phyloP scores from a whole-genome alignment of 2,329 filamentous ascomycete species.

The Exophiala sideris region DNA sequence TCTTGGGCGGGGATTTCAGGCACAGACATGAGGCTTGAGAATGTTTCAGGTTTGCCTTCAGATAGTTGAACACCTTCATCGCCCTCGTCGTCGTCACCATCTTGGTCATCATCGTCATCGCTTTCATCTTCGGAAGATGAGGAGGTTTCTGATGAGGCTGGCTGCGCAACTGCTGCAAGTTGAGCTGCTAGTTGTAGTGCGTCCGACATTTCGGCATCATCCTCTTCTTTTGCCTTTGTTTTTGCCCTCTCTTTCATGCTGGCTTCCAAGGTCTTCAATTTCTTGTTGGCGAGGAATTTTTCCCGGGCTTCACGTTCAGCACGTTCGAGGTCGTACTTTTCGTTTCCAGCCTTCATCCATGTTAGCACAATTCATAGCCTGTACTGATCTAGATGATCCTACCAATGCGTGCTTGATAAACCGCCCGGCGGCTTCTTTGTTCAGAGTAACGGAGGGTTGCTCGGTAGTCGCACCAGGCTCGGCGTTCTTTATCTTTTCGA shows the following conservation, averaged over 20 bases:
- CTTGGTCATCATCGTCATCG: neutral
- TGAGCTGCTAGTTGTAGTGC: conserved; percentile 16
- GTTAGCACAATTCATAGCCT: conserved; percentile 4
- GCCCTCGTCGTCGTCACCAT: neutral
- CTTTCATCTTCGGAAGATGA: conserved; percentile 4
- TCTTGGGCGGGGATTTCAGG: neutral
- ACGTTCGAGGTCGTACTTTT: conserved; percentile 50
- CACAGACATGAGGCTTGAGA: neutral
- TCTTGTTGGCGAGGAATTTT: conserved; percentile 48
- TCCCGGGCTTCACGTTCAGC: conserved; percentile 51
- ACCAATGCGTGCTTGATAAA: conserved; percentile 81
- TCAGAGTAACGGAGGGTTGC: conserved; percentile 56
- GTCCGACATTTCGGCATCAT: neutral
- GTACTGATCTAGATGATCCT: conserved; percentile 20
- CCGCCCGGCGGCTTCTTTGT: conserved; percentile 74
- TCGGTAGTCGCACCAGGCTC: conserved; percentile 59
- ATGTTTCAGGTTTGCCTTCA: neutral
- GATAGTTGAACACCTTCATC: neutral
- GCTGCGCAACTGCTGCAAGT: conserved; percentile 3
- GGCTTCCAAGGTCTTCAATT: conserved; percentile 26
- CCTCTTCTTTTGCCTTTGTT: neutral
- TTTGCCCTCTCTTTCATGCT: conserved; percentile 14
- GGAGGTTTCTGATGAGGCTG: neutral
- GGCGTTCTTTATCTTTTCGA: conserved; percentile 79
- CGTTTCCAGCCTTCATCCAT: conserved; percentile 42